Base-by-base conservation (phyloP, 306 rosid species). In the Quercus gilva region DNA sequence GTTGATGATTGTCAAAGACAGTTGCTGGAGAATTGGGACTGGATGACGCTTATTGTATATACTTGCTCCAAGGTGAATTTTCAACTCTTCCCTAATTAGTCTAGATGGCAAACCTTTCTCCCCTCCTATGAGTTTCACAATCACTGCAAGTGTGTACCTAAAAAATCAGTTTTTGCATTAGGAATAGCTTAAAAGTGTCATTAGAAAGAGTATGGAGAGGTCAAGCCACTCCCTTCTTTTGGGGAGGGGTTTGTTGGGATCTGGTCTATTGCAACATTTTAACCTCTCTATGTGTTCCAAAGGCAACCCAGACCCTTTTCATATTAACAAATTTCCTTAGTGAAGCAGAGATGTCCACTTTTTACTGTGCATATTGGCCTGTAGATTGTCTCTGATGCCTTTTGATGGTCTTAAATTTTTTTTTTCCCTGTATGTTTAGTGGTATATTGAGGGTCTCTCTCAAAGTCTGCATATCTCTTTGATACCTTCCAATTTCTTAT, bases 31-130 rank as follows among this genome's bases (percentile, higher is more conserved):
- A 86, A 85, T 78, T 94, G 99, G 99, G 90, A 89, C 75, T 94
- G 97, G 97, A 89, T 94, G 94, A 91, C 99, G 73, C 89, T 94
- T 12, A 18, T 83, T 18, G 80, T 90, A 61, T 91, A 85, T 77
- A 92, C 99, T 25, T 94, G 99, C 86, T 87, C 97, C 17, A 79
- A 82, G 83, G 98, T 94, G 75, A 82, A 87, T 80, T 56, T 77
- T 78, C 73, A 45, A 74, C 25, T 33, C 1, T 65, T 29, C 69
- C 74, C 74, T 60, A 51, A 10, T 86, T 83, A 33, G 41, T 73
- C 21, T 69, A 31, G 61, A 78, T 35, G 35, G 58, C 3, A 55
- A 17, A 26, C 37, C 20, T 72, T 74, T 29, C 55, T 20, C 60
- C 29, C 43, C 45, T 28, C 15, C 72, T 79, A 58, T 23, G 33